Evolutionary conservation across 768 basidiomycete species (phyloP), one percentile per base, ranked within the genome.

Genomic region (Coprinopsis strossmayeri): DNA sequence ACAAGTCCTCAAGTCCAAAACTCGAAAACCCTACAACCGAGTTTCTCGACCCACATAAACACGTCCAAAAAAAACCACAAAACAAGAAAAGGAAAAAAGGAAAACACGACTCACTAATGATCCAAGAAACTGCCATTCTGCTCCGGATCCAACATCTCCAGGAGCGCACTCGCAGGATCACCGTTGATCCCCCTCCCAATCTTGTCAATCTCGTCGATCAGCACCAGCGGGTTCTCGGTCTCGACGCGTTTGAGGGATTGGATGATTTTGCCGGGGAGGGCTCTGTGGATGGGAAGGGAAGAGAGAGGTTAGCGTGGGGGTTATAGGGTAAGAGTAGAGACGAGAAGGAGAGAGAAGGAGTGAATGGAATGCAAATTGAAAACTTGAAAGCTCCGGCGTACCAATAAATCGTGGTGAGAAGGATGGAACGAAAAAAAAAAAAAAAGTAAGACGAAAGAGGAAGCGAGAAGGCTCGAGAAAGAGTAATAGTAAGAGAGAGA

Each of bases 151-250:
- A 95, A 69, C 91, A 94, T 92, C 69, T 95, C 93, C 41, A 94
- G 64, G 42, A 97, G 62, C 0, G 93, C 93, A 55, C 90, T 91
- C 0, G 91, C 81, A 10, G 93, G 93, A 62, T 97, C 93, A 0
- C 93, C 93, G 57, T 94, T 94, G 53, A 86, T 80, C 0, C 91
- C 92, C 32, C 89, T 72, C 15, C 91, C 90, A 49, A 96, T 91
- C 72, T 96, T 97, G 68, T 97, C 93, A 13, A 97, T 87, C 62
- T 97, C 93, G 55, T 97, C 93, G 51, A 95, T 95, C 35, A 97
- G 68, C 11, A 97, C 91, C 13, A 97, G 73, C 0, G 93, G 93
- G 61, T 96, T 96, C 66, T 94, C 91, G 13, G 90, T 92, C 11
- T 90, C 89, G 21, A 94, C 91, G 28, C 91, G 81, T 68, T 93